A percentile compares a stretch with the other conserved stretches of the same genome.
These are phyloP conservation scores for Isatis tinctoria DNA, from an alignment of 345 rosid genomes.

Conservation along the genomic window DNA sequence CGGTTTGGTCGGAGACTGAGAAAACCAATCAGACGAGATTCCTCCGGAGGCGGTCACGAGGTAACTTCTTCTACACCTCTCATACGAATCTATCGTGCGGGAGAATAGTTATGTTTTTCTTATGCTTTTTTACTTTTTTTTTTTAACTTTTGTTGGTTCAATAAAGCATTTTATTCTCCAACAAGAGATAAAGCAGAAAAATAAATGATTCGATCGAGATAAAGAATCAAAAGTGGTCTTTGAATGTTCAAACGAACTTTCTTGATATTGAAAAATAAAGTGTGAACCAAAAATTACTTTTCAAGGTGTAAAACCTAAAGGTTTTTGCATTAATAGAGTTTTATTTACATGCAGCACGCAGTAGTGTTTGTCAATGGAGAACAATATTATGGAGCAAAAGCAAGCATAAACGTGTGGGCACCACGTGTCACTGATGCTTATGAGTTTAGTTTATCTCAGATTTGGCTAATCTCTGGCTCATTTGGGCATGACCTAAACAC, in stretches of 20 bases:
- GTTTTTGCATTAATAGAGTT: background rate
- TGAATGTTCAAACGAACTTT: constrained; percentile 10
- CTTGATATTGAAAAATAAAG: constrained; percentile 12
- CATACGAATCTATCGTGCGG: constrained; percentile 19
- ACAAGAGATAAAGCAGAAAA: constrained; percentile 6
- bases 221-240: background rate
- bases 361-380: constrained; percentile 89
- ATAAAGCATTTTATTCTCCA: constrained; percentile 27
- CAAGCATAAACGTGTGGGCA: constrained; percentile 88
- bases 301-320: background rate
- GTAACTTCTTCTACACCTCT: constrained; percentile 37
- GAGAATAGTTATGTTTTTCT: constrained; percentile 12
- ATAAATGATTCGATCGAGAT: constrained; percentile 19
- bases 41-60: constrained; percentile 91
- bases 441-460: constrained; percentile 91
- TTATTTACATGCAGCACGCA: constrained; percentile 65
- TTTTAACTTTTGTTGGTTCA: constrained; percentile 26
- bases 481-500: constrained; percentile 93
- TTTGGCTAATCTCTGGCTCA: constrained; percentile 96
- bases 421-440: constrained; percentile 67
- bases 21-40: constrained; percentile 85
- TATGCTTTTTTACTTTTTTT: constrained; percentile 17
- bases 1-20: constrained; percentile 69
- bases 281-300: background rate
- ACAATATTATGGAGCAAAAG: constrained; percentile 92